Evolutionary conservation across 2,329 filamentous ascomycete species (phyloP).

Genomic region (Fusarium clavum): DNA sequence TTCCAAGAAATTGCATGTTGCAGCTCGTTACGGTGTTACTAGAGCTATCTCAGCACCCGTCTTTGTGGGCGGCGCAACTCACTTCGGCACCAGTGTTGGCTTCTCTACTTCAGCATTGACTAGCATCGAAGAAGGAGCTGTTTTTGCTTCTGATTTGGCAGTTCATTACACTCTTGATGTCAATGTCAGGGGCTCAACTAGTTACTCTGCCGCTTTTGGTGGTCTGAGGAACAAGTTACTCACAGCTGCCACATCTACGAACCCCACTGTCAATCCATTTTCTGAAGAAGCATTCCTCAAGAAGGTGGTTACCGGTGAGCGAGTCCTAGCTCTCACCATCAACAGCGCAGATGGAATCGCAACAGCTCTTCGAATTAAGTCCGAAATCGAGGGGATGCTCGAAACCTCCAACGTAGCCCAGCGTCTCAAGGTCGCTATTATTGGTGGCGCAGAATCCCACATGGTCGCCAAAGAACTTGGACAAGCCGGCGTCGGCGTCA

Average conservation of each 20-base stretch:
- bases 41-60: slow-evolving; percentile 68
- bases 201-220: slow-evolving; percentile 66
- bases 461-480: slow-evolving; percentile 70
- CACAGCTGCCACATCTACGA: slow-evolving; percentile 56
- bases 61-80: slow-evolving; percentile 55
- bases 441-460: slow-evolving; percentile 73
- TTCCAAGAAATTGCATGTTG: slow-evolving; percentile 66
- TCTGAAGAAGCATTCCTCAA: slow-evolving; percentile 63
- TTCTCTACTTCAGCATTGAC: slow-evolving; percentile 65
- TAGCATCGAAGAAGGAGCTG: slow-evolving; percentile 59
- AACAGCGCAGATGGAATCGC: slow-evolving; percentile 74
- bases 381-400: slow-evolving; percentile 61
- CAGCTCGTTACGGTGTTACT: slow-evolving; percentile 68
- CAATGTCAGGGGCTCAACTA: slow-evolving; percentile 54
- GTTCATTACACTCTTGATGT: slow-evolving; percentile 69
- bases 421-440: slow-evolving; percentile 65
- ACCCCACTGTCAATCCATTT: slow-evolving; percentile 55
- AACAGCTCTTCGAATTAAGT: slow-evolving; percentile 68
- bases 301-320: slow-evolving; percentile 64
- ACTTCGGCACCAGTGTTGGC: slow-evolving; percentile 69
- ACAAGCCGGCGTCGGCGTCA: slow-evolving; percentile 66
- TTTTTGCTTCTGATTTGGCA: slow-evolving; percentile 66
- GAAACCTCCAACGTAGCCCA: slow-evolving; percentile 15
- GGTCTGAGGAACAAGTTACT: slow-evolving; percentile 66
- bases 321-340: slow-evolving; percentile 68